Percentiles rank a stretch among this genome's conserved stretches.
These are phyloP conservation scores for Pythium guiyangense DNA, from an alignment of 352 stramenopile genomes.

Conservation along the genomic window DNA sequence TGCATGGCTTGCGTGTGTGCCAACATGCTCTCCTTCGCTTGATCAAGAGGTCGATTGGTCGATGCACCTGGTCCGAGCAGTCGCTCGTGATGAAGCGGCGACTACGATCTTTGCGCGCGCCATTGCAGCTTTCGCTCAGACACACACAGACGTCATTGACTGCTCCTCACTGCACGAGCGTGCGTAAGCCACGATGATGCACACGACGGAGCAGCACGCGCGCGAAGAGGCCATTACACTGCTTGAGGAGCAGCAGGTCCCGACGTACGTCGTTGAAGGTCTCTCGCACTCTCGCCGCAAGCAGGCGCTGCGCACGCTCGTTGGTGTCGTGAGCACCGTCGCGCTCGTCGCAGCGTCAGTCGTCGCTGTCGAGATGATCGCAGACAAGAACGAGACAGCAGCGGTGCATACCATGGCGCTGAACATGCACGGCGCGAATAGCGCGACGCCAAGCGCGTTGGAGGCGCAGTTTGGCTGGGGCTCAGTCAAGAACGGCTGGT, in stretches of 20 bases:
- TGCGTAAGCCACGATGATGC: slow-evolving; percentile 4
- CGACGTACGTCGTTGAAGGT: slow-evolving; percentile 3
- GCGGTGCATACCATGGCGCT: slow-evolving; percentile 5
- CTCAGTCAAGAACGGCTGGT: slow-evolving; percentile 19
- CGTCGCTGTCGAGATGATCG: slow-evolving; percentile 21
- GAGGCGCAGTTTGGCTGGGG: slow-evolving; percentile 23
- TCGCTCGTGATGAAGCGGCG: not conserved
- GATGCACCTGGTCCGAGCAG: slow-evolving; percentile 3
- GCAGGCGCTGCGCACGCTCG: slow-evolving; percentile 3
- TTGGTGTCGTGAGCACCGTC: slow-evolving; percentile 11
- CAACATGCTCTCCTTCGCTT: too few species aligned
- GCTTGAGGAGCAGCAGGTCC: slow-evolving; percentile 6
- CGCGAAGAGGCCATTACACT: slow-evolving; percentile 8
- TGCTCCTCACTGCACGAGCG: not conserved
- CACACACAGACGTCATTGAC: not conserved
- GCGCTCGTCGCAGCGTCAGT: slow-evolving; percentile 17
- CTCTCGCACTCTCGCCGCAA: slow-evolving; percentile 4
- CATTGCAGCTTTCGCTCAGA: slow-evolving; percentile 5
- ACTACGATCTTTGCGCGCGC: slow-evolving; percentile 1
- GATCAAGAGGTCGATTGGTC: too few species aligned
- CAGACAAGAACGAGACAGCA: slow-evolving; percentile 2
- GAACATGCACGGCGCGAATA: slow-evolving; percentile 1
- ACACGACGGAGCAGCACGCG: slow-evolving; percentile 5
- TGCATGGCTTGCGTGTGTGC: too few species aligned
- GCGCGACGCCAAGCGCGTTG: slow-evolving; percentile 4